Base-by-base conservation (phyloP, 2,329 filamentous ascomycete genomes). In the Alternaria atra region DNA sequence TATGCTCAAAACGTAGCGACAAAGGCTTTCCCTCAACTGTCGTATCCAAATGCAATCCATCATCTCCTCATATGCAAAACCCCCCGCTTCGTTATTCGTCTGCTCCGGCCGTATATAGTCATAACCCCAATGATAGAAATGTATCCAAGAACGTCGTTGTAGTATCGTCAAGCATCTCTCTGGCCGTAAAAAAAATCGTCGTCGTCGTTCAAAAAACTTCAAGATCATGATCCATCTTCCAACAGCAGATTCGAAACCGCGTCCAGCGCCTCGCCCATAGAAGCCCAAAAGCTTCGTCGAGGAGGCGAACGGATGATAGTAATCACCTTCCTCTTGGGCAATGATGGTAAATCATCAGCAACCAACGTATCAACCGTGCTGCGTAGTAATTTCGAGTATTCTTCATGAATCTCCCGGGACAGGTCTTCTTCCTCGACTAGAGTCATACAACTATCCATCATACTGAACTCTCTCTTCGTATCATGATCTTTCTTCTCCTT, bases 191-290 rank as follows among this genome's bases (percentile, higher is more conserved):
- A 5, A 15, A 27, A 17, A 15, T 43, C 27, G 23, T 29, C 4
- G 12, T 52, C n/a, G n/a, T 58, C 46, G 35, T 25, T 13, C 30
- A 15, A 25, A 15, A 25, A 13, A 32, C 17, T 17, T 32, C 29
- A 15, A 46, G 27, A 30, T 63, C 40, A 66, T 4, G 37, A 39
- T 15, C 37, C 37, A 20, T 65, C 44, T 15, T 64, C 64, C 10
- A 35, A 20, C 6, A 67, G 25, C 29, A 67, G 7, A 4, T 58
- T 56, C 9, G 69, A 64, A 56, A 72, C 61, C 2, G 56, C 52
- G 39, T 73, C 71, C 15, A 73, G 44, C 0, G 71, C 70, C 17
- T 70, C 66, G 5, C 61, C 67, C 43, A 73, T 52, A 0, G 67
- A 65, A 13, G 58, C 43, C 71, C 71, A 73, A 48, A 73, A 71